Evolutionary conservation across 108 stramenopile genomes (phyloP), one percentile per base, ranked within the genome.

Genomic region (Pelagomonas calceolata): DNA sequence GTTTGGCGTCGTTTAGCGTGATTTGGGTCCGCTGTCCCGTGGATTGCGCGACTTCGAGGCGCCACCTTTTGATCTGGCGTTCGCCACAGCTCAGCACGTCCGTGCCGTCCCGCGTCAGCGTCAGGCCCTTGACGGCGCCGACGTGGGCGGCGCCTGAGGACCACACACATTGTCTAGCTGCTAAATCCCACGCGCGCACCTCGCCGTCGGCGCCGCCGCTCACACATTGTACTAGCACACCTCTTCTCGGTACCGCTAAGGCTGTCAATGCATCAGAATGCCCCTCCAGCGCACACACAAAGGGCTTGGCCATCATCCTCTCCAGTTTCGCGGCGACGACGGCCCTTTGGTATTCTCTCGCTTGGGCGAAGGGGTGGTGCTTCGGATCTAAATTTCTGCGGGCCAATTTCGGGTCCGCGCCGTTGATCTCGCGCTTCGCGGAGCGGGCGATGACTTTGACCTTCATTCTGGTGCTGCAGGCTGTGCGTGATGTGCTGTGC

Each of bases 251-350:
- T 33, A 86, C 73, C 7, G 89, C 90, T 18, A 92, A 80, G 70
- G 83, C 86, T 37, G 80, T 88, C 4, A 99, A 90, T 5, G 92
- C 94, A 79, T 99, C 98, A 60, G 72, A 70, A 75, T 99, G 98
- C 12, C 97, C 97, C 34, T 93, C 90, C 66, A 98, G 70, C 64
- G 93, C 92, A 1, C 91, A 94, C 35, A 99, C 64, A 60, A 98
- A 85, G 12, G 96, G 98, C 66, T 84, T 73, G 66, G 93, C 93
- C 78, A 98, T 96, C 93, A 99, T 95, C 37, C 93, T 89, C 66
- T 99, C 93, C 63, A 99, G 76, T 79, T 99, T 99, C 68, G 93
- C 95, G 0, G 95, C 85, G 34, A 84, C 86, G 43, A 99, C 81
- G 31, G 98, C 97, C 12, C 96, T 85, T 0, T 88, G 86, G 79